phyloP scores from a whole-genome alignment of 306 rosid species.

The Abrus pulchellus region DNA sequence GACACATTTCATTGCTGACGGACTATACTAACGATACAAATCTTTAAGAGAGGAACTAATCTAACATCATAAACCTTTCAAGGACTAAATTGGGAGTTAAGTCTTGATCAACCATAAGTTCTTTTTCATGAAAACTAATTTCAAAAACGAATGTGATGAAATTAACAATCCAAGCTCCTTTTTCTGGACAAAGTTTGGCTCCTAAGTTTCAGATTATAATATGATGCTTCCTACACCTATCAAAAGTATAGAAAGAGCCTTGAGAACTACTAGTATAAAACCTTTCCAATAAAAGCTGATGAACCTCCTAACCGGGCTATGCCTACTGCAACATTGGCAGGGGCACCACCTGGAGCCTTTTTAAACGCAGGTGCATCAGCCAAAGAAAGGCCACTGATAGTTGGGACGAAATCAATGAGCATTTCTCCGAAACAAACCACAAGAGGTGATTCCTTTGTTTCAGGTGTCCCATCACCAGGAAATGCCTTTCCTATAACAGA shows the following conservation, averaged over 20 bases:
- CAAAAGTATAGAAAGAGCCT: constrained; percentile 31
- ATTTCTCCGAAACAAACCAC: constrained; percentile 96
- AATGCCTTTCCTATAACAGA: constrained; percentile 68
- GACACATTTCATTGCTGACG: not conserved
- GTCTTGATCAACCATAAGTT: not conserved
- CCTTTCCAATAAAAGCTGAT: constrained; percentile 97
- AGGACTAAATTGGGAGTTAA: not conserved
- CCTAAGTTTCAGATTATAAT: constrained; percentile 22
- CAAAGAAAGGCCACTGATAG: constrained; percentile 78
- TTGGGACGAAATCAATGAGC: constrained; percentile 98
- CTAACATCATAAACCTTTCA: constrained; percentile 14
- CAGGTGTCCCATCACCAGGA: constrained; percentile 63
- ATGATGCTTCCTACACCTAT: constrained; percentile 29
- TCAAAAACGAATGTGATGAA: not conserved
- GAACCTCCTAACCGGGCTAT: constrained; percentile 94
- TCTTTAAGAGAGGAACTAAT: constrained; percentile 18
- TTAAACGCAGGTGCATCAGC: constrained; percentile 93
- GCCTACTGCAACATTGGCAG: constrained; percentile 98
- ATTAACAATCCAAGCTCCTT: not conserved
- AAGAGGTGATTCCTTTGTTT: constrained; percentile 76
- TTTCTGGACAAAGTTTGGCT: constrained; percentile 9
- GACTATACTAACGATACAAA: not conserved
- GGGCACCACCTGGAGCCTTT: constrained; percentile 99
- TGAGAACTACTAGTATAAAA: constrained; percentile 43
- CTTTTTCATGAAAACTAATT: constrained; percentile 11